Evolutionary conservation across 192 early-diverging fungal species (phyloP).

Genomic region (Martensiomyces pterosporus): DNA sequence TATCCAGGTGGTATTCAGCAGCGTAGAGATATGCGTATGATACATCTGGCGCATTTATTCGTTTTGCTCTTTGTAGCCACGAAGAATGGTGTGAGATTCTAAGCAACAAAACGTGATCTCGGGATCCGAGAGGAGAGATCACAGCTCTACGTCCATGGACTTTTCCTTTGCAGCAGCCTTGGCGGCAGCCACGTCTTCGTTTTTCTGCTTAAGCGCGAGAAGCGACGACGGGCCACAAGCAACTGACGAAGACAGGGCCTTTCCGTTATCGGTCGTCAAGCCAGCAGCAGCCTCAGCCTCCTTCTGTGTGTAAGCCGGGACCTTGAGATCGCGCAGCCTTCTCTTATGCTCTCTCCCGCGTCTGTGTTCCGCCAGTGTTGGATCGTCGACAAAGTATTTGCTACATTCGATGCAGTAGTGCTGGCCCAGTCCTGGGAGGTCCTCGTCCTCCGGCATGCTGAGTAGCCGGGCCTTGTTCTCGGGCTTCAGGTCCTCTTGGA

Average conservation of each 20-base stretch:
- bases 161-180: constrained; percentile 6
- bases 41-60: too few species aligned
- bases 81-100: too few species aligned
- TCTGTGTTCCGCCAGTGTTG: constrained; percentile 61
- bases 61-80: too few species aligned
- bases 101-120: too few species aligned
- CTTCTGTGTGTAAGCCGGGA: constrained; percentile 80
- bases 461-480: constrained; percentile 62
- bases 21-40: too few species aligned
- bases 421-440: constrained; percentile 87
- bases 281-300: constrained; percentile 77
- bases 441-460: constrained; percentile 65
- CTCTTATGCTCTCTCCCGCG: constrained; percentile 84
- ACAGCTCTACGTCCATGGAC: too few species aligned
- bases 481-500: constrained; percentile 82
- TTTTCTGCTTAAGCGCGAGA: constrained; percentile 27
- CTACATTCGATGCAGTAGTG: constrained; percentile 85
- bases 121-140: too few species aligned
- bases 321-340: constrained; percentile 75
- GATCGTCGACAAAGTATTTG: constrained; percentile 67
- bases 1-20: too few species aligned
- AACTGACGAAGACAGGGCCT: constrained; percentile 14
- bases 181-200: constrained; percentile 12
- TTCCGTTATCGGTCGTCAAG: constrained; percentile 55
- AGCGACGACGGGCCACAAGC: constrained; percentile 32